A percentile compares a stretch with the other conserved stretches of the same genome.
Conservation (phyloP, 2,329 filamentous ascomycete species). For the Monosporascus sp. region DNA sequence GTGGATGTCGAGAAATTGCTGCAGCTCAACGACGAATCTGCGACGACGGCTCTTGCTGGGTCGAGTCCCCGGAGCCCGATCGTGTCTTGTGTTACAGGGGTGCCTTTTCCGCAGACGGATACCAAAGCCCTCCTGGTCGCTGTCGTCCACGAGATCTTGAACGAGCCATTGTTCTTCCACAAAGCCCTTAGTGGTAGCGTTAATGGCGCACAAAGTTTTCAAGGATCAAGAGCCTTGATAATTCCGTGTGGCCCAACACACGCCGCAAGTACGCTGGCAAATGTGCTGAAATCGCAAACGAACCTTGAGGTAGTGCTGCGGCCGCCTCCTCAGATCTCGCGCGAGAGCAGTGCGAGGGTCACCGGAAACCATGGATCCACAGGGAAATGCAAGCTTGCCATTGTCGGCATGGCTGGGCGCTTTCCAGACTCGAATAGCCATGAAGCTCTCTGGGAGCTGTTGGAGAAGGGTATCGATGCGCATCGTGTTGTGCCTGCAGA, state of each 20-base stretch:
- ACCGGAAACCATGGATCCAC: conserved; percentile 43
- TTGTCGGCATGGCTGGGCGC: conserved; percentile 76
- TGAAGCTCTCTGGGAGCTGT: conserved; percentile 69
- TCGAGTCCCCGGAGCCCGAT: conserved; percentile 42
- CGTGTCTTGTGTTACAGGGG: conserved; percentile 46
- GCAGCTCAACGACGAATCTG: conserved; percentile 33
- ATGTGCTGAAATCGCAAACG: conserved; percentile 36
- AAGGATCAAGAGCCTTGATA: conserved; percentile 37
- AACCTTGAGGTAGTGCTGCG: conserved; percentile 38
- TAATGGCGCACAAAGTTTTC: conserved; percentile 34
- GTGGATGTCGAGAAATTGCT: conserved; percentile 42
- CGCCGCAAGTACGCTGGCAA: conserved; percentile 41
- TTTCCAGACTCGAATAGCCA: conserved; percentile 69
- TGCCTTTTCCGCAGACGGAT: conserved; percentile 34
- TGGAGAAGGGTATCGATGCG: conserved; percentile 70
- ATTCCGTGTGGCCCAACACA: conserved; percentile 47
- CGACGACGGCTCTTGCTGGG: conserved; percentile 34
- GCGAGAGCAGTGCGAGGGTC: conserved; percentile 27
- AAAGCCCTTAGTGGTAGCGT: conserved; percentile 44
- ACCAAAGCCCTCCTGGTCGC: conserved; percentile 37
- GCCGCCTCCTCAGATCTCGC: conserved; percentile 28
- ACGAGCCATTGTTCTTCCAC: conserved; percentile 42
- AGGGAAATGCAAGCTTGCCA: conserved; percentile 67
- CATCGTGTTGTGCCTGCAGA: conserved; percentile 63
- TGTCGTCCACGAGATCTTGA: conserved; percentile 45